Conservation (phyloP, 78 protist species). For the Isochrysis galbana region DNA sequence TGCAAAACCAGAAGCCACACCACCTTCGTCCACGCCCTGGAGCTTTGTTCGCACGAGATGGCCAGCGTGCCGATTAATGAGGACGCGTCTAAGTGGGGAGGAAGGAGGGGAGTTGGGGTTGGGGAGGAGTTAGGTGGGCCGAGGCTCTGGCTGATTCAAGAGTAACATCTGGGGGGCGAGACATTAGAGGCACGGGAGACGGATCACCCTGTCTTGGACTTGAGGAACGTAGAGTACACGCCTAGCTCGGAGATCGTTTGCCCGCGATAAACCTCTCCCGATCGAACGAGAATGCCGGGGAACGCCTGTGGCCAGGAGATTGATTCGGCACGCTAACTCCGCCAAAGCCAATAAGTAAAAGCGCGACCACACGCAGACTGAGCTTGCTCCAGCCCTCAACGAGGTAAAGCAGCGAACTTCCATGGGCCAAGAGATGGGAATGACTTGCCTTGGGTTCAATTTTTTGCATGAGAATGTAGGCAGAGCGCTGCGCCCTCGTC, state of each 20-base stretch:
- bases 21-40: background rate
- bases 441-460: constrained; percentile 54
- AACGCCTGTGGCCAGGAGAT: too few species aligned
- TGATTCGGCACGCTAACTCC: too few species aligned
- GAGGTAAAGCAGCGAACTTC: too few species aligned
- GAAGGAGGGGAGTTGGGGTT: too few species aligned
- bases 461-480: constrained; percentile 85
- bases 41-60: constrained; percentile 81
- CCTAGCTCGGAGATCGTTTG: constrained; percentile 42
- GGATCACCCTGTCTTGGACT: background rate
- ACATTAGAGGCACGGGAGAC: too few species aligned
- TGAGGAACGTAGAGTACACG: background rate
- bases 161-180: too few species aligned
- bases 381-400: too few species aligned
- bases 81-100: background rate
- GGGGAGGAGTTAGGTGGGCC: too few species aligned
- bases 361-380: too few species aligned
- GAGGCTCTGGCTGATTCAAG: too few species aligned
- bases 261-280: background rate
- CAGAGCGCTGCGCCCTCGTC: constrained; percentile 16
- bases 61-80: constrained; percentile 65
- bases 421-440: too few species aligned
- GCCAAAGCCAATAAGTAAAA: too few species aligned
- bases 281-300: background rate
- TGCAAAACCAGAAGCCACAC: background rate